Base-by-base conservation (phyloP, 768 basidiomycete genomes). In the Suillus subalutaceus region DNA sequence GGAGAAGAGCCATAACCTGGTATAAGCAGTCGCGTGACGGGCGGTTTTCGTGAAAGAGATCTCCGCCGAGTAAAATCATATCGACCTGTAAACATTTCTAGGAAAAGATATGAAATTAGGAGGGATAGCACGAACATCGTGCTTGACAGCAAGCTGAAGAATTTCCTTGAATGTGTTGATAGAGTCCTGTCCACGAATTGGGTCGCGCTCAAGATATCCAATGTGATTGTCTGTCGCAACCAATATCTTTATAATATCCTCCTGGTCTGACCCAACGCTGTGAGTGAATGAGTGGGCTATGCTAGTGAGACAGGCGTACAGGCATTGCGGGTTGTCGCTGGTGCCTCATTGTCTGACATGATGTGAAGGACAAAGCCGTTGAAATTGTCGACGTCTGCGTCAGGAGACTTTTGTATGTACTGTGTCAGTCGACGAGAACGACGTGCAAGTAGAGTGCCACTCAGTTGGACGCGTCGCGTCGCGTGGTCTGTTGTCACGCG, bases 41-140 rank as follows among this genome's bases (percentile, higher is more conserved):
- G 67, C 95, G 88, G 77, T 99, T 99, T 73, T 99, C 97, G 76
- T 99, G 97, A 74, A 99, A 99, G 4, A 99, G 82, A 75, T 99
- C 97, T 9, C 97, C 97, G 16, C 91, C 97, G 8, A 99, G 88
- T 10, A 99, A 86, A 53, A 99, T 85, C 74, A 99, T 94, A 79
- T 99, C 97, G 63, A 98, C 97, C 94, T 97, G 35, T 26, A 38
- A n/a, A 64, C 3, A 43, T 9, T 58, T 40, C 18, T 30, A 61
- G 26, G 10, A 62, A 63, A 6, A 18, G 1, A 32, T 10, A 41
- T 30, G 9, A 30, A 65, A 50, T 26, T n/a, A 66, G 15, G 8
- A 15, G 38, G 66, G 58, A 56, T 20, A n/a, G 41, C 18, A 79
- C 90, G 70, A 73, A 94, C 95, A 71, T 96, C 90, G 70, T 93